phyloP scores from a whole-genome alignment of 2,329 filamentous ascomycete genomes.

The Scedosporium aurantiacum region DNA sequence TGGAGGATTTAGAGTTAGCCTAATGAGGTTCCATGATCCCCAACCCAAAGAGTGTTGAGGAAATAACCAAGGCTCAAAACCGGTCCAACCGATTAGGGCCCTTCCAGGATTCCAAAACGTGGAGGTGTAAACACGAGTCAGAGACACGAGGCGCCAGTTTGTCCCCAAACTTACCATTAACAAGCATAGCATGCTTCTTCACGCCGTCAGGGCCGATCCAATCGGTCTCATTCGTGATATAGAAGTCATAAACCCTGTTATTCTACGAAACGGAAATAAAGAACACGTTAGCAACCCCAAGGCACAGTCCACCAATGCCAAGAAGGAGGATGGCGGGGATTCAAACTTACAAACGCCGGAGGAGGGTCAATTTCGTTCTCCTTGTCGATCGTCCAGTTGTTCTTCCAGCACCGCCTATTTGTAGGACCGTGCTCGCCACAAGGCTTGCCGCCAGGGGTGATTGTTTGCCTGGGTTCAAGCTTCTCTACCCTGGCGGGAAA shows the following conservation, averaged over 20 bases:
- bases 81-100: background rate
- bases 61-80: background rate
- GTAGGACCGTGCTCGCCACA: constrained; percentile 19
- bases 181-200: constrained; percentile 26
- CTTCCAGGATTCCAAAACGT: background rate
- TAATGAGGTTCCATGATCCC: background rate
- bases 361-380: constrained; percentile 18
- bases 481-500: background rate
- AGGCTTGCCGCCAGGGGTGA: constrained; percentile 12
- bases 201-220: constrained; percentile 15
- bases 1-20: constrained; percentile 1
- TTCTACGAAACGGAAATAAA: background rate
- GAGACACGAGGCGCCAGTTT: background rate
- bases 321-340: background rate
- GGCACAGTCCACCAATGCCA: background rate
- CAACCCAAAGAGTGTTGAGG: background rate
- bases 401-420: constrained; percentile 21
- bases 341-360: constrained; percentile 11
- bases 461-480: constrained; percentile 12
- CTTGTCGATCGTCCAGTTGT: constrained; percentile 19
- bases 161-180: constrained; percentile 24
- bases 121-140: background rate
- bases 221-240: constrained; percentile 14
- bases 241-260: constrained; percentile 16
- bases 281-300: no score